These are phyloP conservation scores for Psilocybe sp. DNA, from an alignment of 768 basidiomycete genomes.

Conservation along the genomic window DNA sequence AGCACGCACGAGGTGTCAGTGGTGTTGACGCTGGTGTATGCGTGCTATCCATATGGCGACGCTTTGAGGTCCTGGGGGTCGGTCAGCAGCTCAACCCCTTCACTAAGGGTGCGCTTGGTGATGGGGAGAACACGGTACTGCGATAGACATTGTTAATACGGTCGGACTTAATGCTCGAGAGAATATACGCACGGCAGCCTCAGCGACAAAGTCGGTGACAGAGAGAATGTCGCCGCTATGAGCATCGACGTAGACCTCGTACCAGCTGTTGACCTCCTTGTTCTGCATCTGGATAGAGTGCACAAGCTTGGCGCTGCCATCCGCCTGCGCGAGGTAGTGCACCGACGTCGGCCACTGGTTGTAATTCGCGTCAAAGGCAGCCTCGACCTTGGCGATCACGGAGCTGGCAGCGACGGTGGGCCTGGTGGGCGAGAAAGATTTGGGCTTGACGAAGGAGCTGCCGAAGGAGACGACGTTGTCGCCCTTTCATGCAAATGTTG, in stretches of 20 bases:
- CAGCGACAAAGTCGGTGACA: conserved; percentile 51
- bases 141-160: background rate
- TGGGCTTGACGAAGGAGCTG: conserved; percentile 28
- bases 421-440: conserved; percentile 23
- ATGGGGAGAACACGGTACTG: conserved; percentile 47
- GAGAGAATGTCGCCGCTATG: conserved; percentile 47
- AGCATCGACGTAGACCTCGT: conserved; percentile 58
- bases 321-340: conserved; percentile 38
- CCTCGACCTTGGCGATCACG: conserved; percentile 36
- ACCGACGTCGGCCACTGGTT: conserved; percentile 36
- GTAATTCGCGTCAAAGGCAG: conserved; percentile 34
- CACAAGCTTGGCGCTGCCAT: conserved; percentile 36
- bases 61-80: conserved; percentile 48
- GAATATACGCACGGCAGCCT: conserved; percentile 33
- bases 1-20: conserved; percentile 9
- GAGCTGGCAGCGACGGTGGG: conserved; percentile 32
- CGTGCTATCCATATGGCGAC: conserved; percentile 54
- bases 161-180: background rate
- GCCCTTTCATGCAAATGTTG: conserved; percentile 12
- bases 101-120: conserved; percentile 42
- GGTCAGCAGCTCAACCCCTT: conserved; percentile 43
- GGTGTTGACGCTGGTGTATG: conserved; percentile 8
- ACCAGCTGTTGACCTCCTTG: conserved; percentile 39
- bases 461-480: conserved; percentile 28
- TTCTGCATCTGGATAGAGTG: conserved; percentile 37